Evolutionary conservation across 1,139 yeast species (phyloP).

Genomic region (Zygoascus hellenicus): DNA sequence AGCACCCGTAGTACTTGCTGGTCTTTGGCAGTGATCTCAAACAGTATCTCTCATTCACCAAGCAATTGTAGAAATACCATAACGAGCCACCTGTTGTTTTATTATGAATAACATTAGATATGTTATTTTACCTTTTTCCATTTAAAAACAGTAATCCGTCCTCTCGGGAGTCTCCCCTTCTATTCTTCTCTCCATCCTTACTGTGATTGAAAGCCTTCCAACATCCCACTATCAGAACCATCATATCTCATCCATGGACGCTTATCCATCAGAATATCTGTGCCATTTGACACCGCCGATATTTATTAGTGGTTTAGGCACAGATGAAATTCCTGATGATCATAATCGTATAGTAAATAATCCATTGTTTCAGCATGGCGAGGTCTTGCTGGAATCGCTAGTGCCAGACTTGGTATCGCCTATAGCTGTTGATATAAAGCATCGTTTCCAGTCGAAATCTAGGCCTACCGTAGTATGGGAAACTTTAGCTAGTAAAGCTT

Average conservation of each 20-base stretch:
- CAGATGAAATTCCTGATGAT: conserved; percentile 7
- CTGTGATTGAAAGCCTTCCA: not conserved
- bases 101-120: no score
- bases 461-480: conserved; percentile 18
- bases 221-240: not conserved
- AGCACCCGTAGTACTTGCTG: no score
- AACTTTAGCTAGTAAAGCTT: conserved; percentile 19
- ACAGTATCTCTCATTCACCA: no score
- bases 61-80: no score
- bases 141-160: no score
- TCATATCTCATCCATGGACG: conserved; percentile 16
- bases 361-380: conserved; percentile 21
- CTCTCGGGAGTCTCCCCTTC: no score
- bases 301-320: conserved; percentile 26
- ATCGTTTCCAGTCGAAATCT: conserved; percentile 19
- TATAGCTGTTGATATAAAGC: conserved; percentile 17
- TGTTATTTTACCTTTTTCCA: no score
- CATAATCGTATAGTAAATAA: conserved; percentile 15
- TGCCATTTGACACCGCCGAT: conserved; percentile 27
- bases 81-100: no score
- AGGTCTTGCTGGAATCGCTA: conserved; percentile 19
- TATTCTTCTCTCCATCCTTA: no score
- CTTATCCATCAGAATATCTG: conserved; percentile 22
- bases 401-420: conserved; percentile 13
- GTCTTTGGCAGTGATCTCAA: no score